Percentiles rank a stretch among this genome's conserved stretches.
phyloP scores from a whole-genome alignment of 2,329 filamentous ascomycete species.

The Hymenoscyphus fructigenus region DNA sequence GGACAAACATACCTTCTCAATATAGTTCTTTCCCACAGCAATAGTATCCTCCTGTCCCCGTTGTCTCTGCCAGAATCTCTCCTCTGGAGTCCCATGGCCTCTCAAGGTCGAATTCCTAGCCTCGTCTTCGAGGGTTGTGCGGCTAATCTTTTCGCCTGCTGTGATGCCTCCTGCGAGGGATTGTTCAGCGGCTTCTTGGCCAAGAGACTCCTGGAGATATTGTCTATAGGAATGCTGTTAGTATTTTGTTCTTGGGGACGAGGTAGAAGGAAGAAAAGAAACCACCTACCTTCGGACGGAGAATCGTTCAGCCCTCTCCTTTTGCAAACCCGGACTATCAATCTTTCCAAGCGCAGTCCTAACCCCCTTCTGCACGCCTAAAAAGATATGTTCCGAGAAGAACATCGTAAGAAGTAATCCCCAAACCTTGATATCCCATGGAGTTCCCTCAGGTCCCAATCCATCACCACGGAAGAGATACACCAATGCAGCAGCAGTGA shows the following conservation, averaged over 20 bases:
- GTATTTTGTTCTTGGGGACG: background rate
- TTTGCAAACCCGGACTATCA: slow-evolving; percentile 82
- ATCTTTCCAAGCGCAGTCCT: slow-evolving; percentile 73
- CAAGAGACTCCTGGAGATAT: slow-evolving; percentile 67
- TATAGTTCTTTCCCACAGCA: slow-evolving; percentile 53
- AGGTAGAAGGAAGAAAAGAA: background rate
- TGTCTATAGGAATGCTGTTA: slow-evolving; percentile 24
- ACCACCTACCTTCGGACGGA: slow-evolving; percentile 72
- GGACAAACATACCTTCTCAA: slow-evolving; percentile 43
- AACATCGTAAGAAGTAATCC: slow-evolving; percentile 79
- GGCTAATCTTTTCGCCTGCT: slow-evolving; percentile 62
- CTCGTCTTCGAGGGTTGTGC: slow-evolving; percentile 63
- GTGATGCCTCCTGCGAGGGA: slow-evolving; percentile 48
- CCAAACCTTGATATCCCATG: slow-evolving; percentile 73
- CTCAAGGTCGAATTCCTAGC: slow-evolving; percentile 50
- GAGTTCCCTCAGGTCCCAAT: slow-evolving; percentile 63
- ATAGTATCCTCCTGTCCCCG: slow-evolving; percentile 58
- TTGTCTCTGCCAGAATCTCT: slow-evolving; percentile 65
- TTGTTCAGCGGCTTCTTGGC: slow-evolving; percentile 52
- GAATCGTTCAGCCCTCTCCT: slow-evolving; percentile 80
- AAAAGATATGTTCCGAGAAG: slow-evolving; percentile 84
- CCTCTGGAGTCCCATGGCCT: slow-evolving; percentile 51
- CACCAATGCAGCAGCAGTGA: slow-evolving; percentile 84
- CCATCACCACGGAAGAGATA: slow-evolving; percentile 79
- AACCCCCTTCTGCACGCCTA: slow-evolving; percentile 73